A percentile compares a stretch with the other conserved stretches of the same genome.
Evolutionary conservation across 257 asterid genomes (phyloP).

Genomic region (Catharanthus roseus): DNA sequence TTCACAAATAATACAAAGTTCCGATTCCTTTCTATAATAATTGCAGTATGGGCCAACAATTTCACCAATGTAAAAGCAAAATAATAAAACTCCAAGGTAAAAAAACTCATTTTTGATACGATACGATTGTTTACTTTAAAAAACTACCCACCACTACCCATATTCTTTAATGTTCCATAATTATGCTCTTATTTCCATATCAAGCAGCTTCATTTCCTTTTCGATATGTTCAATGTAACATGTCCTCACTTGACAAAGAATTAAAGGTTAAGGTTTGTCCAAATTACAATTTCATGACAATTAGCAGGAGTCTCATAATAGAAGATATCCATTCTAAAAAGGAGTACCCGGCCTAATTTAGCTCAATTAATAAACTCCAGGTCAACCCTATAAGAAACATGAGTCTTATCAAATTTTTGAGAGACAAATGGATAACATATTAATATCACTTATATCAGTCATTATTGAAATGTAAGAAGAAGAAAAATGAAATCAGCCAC

Average conservation of each 20-base stretch:
- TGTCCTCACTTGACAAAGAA: no score
- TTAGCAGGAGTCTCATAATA: no score
- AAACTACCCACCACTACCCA: background rate
- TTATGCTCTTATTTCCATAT: background rate
- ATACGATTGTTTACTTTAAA: background rate
- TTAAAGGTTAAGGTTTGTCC: no score
- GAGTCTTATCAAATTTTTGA: background rate
- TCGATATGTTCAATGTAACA: no score
- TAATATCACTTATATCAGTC: slow-evolving; percentile 1
- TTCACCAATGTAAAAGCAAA: background rate
- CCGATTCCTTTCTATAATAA: background rate
- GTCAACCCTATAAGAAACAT: background rate
- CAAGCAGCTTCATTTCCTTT: background rate
- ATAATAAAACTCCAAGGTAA: no score
- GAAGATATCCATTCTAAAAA: background rate
- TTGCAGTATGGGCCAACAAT: background rate
- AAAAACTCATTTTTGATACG: no score
- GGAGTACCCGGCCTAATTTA: background rate
- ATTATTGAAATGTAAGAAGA: background rate
- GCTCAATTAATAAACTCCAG: background rate
- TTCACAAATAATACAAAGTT: background rate
- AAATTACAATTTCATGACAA: no score
- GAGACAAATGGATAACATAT: background rate
- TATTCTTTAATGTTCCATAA: background rate
- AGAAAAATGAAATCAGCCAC: background rate